phyloP scores from a whole-genome alignment of 1,139 yeast genomes.

The Blastobotrys indianensis region DNA sequence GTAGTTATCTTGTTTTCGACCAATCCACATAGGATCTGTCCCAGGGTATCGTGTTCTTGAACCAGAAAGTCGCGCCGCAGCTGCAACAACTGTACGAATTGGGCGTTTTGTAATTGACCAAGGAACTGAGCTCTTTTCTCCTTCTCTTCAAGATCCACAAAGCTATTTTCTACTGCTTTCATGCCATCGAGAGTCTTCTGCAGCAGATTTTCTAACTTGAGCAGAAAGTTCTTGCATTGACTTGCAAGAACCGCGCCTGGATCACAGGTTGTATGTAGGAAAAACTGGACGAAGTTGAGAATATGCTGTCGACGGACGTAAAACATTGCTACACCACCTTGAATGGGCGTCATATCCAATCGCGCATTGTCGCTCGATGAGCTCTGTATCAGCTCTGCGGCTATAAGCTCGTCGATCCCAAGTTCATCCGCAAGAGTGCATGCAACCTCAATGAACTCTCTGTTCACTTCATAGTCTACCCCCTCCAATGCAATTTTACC shows the following conservation, averaged over 20 bases:
- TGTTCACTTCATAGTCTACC: constrained; percentile 43
- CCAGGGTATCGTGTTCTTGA: constrained; percentile 64
- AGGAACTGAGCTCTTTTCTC: constrained; percentile 62
- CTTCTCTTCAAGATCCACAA: constrained; percentile 52
- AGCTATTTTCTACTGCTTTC: constrained; percentile 48
- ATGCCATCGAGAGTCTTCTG: constrained; percentile 47
- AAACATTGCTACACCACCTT: constrained; percentile 66
- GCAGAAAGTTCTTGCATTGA: constrained; percentile 21
- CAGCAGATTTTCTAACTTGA: constrained; percentile 25
- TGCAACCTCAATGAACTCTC: constrained; percentile 47
- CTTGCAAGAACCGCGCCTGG: constrained; percentile 11
- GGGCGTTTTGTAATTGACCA: constrained; percentile 43
- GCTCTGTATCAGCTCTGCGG: constrained; percentile 50
- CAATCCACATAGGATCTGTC: constrained; percentile 46
- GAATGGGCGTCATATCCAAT: constrained; percentile 52
- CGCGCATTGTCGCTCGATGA: constrained; percentile 41
- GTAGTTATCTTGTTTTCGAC: constrained; percentile 27
- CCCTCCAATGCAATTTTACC: constrained; percentile 47
- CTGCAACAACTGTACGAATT: constrained; percentile 49
- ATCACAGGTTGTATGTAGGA: constrained; percentile 23
- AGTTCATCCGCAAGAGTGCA: constrained; percentile 57
- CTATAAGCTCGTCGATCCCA: constrained; percentile 60
- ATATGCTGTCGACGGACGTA: constrained; percentile 66
- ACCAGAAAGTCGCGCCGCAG: constrained; percentile 59
- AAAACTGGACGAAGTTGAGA: constrained; percentile 60